A percentile compares a stretch with the other conserved stretches of the same genome.
These are phyloP conservation scores for Byssochlamys sp. DNA, from an alignment of 2,329 filamentous ascomycete species.

Conservation along the genomic window DNA sequence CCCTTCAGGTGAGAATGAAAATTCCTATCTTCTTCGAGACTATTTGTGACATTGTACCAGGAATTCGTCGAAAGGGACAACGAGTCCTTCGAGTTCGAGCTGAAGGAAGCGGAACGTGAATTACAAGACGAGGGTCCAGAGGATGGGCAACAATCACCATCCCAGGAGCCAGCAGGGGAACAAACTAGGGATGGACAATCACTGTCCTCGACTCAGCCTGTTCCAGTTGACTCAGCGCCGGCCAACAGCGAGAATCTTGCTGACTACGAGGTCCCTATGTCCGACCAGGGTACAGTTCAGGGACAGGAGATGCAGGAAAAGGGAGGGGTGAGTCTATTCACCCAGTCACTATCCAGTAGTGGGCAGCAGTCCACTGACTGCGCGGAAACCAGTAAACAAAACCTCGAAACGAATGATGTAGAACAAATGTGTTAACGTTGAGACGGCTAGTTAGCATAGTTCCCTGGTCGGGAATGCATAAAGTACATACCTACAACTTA, in stretches of 20 bases:
- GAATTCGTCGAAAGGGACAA: slow-evolving; percentile 45
- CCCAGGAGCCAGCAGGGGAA: background rate
- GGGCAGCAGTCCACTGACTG: background rate
- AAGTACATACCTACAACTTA: background rate
- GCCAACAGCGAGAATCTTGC: slow-evolving; percentile 25
- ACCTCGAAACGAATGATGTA: background rate
- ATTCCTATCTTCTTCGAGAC: background rate
- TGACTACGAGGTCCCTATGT: slow-evolving; percentile 29
- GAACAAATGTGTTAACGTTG: background rate
- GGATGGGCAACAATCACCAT: slow-evolving; percentile 4
- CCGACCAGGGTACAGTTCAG: slow-evolving; percentile 21
- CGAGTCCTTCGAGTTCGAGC: slow-evolving; percentile 28
- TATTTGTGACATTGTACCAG: slow-evolving; percentile 16
- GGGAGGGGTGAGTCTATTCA: slow-evolving; percentile 14
- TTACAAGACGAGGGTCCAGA: slow-evolving; percentile 3
- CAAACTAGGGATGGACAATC: background rate
- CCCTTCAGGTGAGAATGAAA: slow-evolving; percentile 26
- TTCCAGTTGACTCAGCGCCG: background rate
- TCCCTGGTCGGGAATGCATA: background rate
- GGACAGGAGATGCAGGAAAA: slow-evolving; percentile 34
- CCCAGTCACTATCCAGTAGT: slow-evolving; percentile 3
- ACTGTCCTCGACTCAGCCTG: background rate
- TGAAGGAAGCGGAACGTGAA: slow-evolving; percentile 15
- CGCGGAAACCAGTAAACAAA: background rate
- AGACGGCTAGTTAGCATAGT: background rate